A percentile compares a stretch with the other conserved stretches of the same genome.
Evolutionary conservation across 768 basidiomycete species (phyloP).

Genomic region (Ramaria rubella): DNA sequence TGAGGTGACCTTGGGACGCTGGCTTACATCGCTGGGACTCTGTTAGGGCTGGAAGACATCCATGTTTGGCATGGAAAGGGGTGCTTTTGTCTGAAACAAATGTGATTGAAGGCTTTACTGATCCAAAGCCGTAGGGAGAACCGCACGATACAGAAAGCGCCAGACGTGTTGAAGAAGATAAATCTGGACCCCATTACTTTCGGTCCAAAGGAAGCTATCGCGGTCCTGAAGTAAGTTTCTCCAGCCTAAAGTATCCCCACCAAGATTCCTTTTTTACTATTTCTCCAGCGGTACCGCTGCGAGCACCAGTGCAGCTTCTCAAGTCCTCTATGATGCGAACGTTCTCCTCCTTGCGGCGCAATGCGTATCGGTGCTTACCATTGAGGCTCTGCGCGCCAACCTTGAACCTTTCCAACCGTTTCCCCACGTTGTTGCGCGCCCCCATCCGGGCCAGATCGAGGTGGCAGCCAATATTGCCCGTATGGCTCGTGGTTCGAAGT

Average conservation of each 20-base stretch:
- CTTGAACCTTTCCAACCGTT: slow-evolving; percentile 21
- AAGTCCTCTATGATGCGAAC: slow-evolving; percentile 20
- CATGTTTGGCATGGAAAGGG: slow-evolving; percentile 15
- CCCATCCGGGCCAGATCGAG: slow-evolving; percentile 24
- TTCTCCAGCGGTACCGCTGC: slow-evolving; percentile 15
- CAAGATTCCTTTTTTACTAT: too few relatives aligned
- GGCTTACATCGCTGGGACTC: slow-evolving; percentile 20
- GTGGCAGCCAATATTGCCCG: slow-evolving; percentile 19
- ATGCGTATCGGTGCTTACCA: slow-evolving; percentile 19
- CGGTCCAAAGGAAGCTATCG: slow-evolving; percentile 24
- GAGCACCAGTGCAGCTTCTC: slow-evolving; percentile 16
- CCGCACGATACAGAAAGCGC: slow-evolving; percentile 7
- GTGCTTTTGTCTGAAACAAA: not conserved
- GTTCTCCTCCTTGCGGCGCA: slow-evolving; percentile 16
- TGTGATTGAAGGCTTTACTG: not conserved
- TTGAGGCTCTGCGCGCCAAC: slow-evolving; percentile 23
- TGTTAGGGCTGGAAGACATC: slow-evolving; percentile 20
- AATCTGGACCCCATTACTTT: slow-evolving; percentile 17
- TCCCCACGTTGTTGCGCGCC: slow-evolving; percentile 23
- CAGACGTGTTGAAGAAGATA: slow-evolving; percentile 16
- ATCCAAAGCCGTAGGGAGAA: not conserved
- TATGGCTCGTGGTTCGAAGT: slow-evolving; percentile 10
- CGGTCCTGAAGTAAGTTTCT: too few relatives aligned
- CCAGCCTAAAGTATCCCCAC: slow-evolving; percentile 19
- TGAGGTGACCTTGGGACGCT: slow-evolving; percentile 23